Evolutionary conservation across 106 monocot genomes (phyloP).

Genomic region (Narthecium ossifragum): DNA sequence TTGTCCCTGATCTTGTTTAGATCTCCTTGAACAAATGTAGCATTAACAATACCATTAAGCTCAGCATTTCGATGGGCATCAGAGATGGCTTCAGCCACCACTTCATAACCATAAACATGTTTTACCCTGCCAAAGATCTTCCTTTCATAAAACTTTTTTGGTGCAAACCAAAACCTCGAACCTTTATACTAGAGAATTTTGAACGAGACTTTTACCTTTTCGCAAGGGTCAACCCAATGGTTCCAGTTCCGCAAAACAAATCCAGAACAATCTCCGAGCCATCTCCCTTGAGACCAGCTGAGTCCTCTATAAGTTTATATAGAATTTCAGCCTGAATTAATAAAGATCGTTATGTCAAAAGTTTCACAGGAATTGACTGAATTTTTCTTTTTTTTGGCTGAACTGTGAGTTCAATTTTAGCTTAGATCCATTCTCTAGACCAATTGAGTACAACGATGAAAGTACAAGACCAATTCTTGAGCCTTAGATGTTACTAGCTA

Average conservation of each 20-base stretch:
- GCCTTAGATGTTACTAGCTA: no score
- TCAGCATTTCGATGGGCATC: slow-evolving; percentile 83
- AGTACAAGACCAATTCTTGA: no score
- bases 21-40: slow-evolving; percentile 94
- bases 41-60: slow-evolving; percentile 81
- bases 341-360: no score
- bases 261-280: slow-evolving; percentile 88
- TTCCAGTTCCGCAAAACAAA: slow-evolving; percentile 97
- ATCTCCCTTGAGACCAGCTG: slow-evolving; percentile 72
- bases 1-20: slow-evolving; percentile 82
- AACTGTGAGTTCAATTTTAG: no score
- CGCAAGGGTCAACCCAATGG: slow-evolving; percentile 93
- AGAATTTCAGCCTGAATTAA: slow-evolving; percentile 81
- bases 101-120: slow-evolving; percentile 96
- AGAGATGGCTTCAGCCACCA: slow-evolving; percentile 73
- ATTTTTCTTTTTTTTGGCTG: no score
- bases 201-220: slow-evolving; percentile 40
- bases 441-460: no score
- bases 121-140: slow-evolving; percentile 42
- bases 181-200: no score
- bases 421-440: no score
- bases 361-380: no score
- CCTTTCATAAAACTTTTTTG: not conserved
- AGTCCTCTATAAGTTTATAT: slow-evolving; percentile 85
- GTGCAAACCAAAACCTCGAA: not conserved